A percentile compares a stretch with the other conserved stretches of the same genome.
phyloP scores from a whole-genome alignment of 306 rosid species.

The Castanea mollissima region DNA sequence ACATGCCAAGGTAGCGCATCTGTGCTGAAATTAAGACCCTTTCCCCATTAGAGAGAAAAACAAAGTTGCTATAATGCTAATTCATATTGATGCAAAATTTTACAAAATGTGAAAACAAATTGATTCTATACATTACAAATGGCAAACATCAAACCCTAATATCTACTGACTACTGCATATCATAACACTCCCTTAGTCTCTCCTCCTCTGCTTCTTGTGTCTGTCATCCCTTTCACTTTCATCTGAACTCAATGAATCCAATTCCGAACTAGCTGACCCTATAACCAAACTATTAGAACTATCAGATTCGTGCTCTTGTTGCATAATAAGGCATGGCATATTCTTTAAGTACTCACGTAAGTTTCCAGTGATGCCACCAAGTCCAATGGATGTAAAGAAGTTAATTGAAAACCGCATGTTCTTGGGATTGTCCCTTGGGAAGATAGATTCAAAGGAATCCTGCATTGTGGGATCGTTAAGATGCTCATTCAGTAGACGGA shows the following conservation, averaged over 20 bases:
- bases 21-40: no score
- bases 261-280: slow-evolving; percentile 41
- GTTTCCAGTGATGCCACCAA: slow-evolving; percentile 88
- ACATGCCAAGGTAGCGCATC: no score
- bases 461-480: slow-evolving; percentile 60
- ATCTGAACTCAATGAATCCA: slow-evolving; percentile 48
- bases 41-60: no score
- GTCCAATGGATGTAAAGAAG: slow-evolving; percentile 94
- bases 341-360: slow-evolving; percentile 82
- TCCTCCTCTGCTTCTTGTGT: slow-evolving; percentile 49
- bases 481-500: slow-evolving; percentile 62
- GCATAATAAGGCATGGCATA: slow-evolving; percentile 92
- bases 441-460: slow-evolving; percentile 67
- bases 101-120: no score
- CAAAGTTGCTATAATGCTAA: no score
- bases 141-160: no score
- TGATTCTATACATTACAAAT: no score
- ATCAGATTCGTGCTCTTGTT: slow-evolving; percentile 56
- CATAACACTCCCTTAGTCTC: slow-evolving; percentile 16
- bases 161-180: no score
- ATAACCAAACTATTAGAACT: slow-evolving; percentile 55
- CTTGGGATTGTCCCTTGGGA: slow-evolving; percentile 81
- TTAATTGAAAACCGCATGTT: slow-evolving; percentile 86
- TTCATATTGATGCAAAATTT: no score
- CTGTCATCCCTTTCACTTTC: slow-evolving; percentile 45